phyloP scores from a whole-genome alignment of 2,329 filamentous ascomycete species.

The Diplocarpon rosae region DNA sequence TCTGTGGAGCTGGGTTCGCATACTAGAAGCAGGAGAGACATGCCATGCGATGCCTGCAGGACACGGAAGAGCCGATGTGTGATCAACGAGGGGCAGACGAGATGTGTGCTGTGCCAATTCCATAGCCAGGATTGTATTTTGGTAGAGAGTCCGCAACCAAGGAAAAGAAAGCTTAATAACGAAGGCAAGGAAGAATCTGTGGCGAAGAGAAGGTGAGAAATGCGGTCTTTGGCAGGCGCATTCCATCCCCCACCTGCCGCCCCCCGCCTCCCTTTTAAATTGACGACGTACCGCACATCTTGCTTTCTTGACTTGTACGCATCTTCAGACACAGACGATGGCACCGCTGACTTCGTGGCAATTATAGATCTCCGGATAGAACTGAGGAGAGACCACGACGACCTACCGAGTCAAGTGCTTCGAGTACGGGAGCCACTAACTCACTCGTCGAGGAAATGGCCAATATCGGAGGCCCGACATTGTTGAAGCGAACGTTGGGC shows the following conservation, averaged over 20 bases:
- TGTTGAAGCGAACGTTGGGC: constrained; percentile 60
- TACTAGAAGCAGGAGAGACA: constrained; percentile 36
- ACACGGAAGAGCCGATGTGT: constrained; percentile 67
- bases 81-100: constrained; percentile 61
- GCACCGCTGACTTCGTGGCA: constrained; percentile 13
- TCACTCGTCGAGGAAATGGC: constrained; percentile 60
- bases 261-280: too few species aligned
- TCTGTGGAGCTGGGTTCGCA: constrained; percentile 37
- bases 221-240: constrained; percentile 1
- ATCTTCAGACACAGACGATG: not conserved
- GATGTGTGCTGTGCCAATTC: constrained; percentile 67
- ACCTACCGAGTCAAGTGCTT: constrained; percentile 46
- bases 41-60: constrained; percentile 64
- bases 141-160: constrained; percentile 61
- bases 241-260: constrained; percentile 1
- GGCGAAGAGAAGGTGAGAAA: constrained; percentile 55
- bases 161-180: constrained; percentile 67
- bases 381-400: constrained; percentile 42
- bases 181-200: constrained; percentile 43
- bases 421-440: constrained; percentile 49
- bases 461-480: constrained; percentile 54
- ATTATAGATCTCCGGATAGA: constrained; percentile 44
- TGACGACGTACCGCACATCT: constrained; percentile 5
- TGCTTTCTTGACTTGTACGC: constrained; percentile 12
- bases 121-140: constrained; percentile 72